phyloP scores from a whole-genome alignment of 2,329 filamentous ascomycete species.

The Diaporthe sp. region DNA sequence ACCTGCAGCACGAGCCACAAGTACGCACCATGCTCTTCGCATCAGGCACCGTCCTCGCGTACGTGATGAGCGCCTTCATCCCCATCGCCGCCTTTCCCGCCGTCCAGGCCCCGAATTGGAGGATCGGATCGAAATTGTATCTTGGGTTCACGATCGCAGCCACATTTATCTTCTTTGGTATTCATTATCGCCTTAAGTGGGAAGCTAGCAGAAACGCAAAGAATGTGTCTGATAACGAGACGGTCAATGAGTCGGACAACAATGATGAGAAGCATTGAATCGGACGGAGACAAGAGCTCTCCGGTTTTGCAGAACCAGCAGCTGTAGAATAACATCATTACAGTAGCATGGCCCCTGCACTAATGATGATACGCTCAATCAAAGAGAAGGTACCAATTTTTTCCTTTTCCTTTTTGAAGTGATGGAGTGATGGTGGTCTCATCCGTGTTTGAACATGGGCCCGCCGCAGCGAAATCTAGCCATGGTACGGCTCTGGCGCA shows the following conservation, averaged over 20 bases:
- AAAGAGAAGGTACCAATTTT: conserved; percentile 14
- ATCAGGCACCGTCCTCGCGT: conserved; percentile 32
- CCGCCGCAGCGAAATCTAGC: too few species aligned
- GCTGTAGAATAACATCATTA: background rate
- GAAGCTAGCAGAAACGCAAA: conserved; percentile 9
- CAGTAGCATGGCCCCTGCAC: too few species aligned
- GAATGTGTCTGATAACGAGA: background rate
- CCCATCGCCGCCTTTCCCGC: conserved; percentile 34
- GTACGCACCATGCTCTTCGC: conserved; percentile 36
- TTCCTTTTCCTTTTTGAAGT: background rate
- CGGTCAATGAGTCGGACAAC: background rate
- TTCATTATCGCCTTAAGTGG: conserved; percentile 20
- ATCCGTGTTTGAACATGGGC: background rate
- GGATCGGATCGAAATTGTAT: conserved; percentile 31
- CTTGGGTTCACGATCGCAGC: conserved; percentile 13
- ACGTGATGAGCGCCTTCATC: conserved; percentile 31
- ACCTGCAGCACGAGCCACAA: conserved; percentile 32
- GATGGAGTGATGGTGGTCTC: background rate
- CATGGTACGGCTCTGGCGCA: background rate
- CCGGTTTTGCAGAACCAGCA: background rate
- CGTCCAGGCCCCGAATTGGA: conserved; percentile 26
- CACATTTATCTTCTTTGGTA: conserved; percentile 20
- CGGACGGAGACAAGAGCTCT: background rate
- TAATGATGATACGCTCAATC: too few species aligned
- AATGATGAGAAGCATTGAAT: background rate